Conservation (phyloP, 768 basidiomycete genomes). For the Sarcomyxa edulis region DNA sequence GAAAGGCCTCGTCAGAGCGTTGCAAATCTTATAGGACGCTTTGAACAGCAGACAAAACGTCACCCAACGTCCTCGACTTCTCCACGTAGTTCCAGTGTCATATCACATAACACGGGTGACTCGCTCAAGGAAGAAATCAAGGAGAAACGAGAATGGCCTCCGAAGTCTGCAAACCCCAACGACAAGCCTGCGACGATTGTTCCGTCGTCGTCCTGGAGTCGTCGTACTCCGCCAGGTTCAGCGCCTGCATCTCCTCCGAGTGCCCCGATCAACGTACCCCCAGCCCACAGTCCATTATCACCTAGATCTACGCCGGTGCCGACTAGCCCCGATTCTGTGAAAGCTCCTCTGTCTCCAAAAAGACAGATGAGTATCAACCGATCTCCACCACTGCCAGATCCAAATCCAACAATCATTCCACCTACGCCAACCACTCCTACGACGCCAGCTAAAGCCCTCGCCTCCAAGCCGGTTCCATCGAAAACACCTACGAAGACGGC, state of each 20-base stretch:
- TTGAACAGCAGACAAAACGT: constrained; percentile 77
- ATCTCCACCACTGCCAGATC: too few relatives aligned
- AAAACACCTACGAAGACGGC: constrained; percentile 18
- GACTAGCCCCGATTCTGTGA: background rate
- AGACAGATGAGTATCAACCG: too few relatives aligned
- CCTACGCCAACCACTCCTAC: background rate
- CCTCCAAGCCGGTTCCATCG: constrained; percentile 4
- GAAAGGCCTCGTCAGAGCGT: constrained; percentile 84
- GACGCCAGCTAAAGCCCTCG: constrained; percentile 3
- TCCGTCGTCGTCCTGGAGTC: constrained; percentile 28
- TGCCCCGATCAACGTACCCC: constrained; percentile 2
- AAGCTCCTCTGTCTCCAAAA: background rate
- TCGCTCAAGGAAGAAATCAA: constrained; percentile 60
- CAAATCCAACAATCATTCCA: background rate
- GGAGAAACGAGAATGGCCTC: constrained; percentile 79
- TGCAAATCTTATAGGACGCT: constrained; percentile 86
- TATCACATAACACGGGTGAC: constrained; percentile 60
- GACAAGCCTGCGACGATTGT: constrained; percentile 27
- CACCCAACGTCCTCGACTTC: constrained; percentile 38
- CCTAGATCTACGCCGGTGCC: background rate
- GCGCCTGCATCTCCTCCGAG: constrained; percentile 14
- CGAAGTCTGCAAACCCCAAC: constrained; percentile 31
- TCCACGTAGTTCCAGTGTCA: constrained; percentile 55
- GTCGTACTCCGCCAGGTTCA: constrained; percentile 5
- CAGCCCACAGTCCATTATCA: background rate